These are phyloP conservation scores for Blepharisma japonicum DNA, from an alignment of 73 alveolate genomes.

Conservation along the genomic window DNA sequence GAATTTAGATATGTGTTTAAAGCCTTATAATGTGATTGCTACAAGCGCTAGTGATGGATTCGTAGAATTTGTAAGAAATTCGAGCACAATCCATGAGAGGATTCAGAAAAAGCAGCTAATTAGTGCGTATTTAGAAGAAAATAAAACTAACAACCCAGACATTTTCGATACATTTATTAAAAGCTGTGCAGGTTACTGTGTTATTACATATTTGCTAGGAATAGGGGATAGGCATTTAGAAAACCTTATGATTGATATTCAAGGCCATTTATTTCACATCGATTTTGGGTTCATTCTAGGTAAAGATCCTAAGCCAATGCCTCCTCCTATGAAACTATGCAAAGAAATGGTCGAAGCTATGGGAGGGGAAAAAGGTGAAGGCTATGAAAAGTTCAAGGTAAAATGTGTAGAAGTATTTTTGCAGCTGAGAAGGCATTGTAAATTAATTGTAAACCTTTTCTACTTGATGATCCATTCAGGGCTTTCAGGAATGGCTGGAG, in stretches of 20 bases:
- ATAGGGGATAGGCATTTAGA: slow-evolving; percentile 99
- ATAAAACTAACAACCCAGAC: slow-evolving; percentile 57
- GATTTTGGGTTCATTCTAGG: slow-evolving; percentile 99
- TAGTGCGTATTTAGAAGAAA: slow-evolving; percentile 33
- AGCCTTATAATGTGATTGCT: slow-evolving; percentile 92
- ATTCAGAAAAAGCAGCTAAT: slow-evolving; percentile 60
- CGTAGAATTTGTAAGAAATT: slow-evolving; percentile 94
- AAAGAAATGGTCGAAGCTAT: slow-evolving; percentile 97
- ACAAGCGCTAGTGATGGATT: slow-evolving; percentile 92
- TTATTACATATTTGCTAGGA: slow-evolving; percentile 97
- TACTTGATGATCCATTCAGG: slow-evolving; percentile 92
- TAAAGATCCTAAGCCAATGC: slow-evolving; percentile 91
- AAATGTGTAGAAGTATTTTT: slow-evolving; percentile 91
- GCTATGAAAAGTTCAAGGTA: slow-evolving; percentile 76
- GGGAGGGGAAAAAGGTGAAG: slow-evolving; percentile 86
- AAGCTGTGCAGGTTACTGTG: slow-evolving; percentile 98
- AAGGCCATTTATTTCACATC: slow-evolving; percentile 96
- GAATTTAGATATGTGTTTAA: slow-evolving; percentile 84
- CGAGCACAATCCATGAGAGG: slow-evolving; percentile 83
- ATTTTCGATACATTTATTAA: slow-evolving; percentile 81
- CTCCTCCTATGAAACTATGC: slow-evolving; percentile 99
- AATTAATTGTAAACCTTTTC: slow-evolving; percentile 85
- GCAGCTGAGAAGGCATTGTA: slow-evolving; percentile 84
- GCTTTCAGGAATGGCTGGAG: slow-evolving; percentile 65
- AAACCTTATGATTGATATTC: slow-evolving; percentile 89